A percentile compares a stretch with the other conserved stretches of the same genome.
These are phyloP conservation scores for Pseudozyma thailandica DNA, from an alignment of 1,284 basidiomycete species.

Conservation along the genomic window DNA sequence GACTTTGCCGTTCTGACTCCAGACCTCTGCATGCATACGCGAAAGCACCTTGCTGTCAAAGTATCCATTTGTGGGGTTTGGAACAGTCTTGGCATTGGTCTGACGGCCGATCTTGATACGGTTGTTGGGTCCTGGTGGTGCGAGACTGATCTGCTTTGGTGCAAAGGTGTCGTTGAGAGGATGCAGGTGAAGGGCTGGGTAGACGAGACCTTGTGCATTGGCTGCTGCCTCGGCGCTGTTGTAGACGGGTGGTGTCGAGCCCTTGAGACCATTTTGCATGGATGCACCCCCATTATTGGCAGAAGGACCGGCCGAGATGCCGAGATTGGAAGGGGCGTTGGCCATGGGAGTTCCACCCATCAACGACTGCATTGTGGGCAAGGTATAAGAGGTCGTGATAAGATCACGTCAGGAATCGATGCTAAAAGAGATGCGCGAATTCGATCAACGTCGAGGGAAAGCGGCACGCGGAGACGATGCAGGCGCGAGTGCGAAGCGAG, in stretches of 20 bases:
- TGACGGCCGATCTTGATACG: constrained; percentile 95
- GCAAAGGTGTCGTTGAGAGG: constrained; percentile 95
- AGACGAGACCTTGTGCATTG: constrained; percentile 55
- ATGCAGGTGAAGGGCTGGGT: constrained; percentile 74
- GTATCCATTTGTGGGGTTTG: constrained; percentile 93
- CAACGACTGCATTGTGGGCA: constrained; percentile 39
- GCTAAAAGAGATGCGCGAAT: no score
- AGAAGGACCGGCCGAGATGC: constrained; percentile 35
- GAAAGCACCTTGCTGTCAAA: constrained; percentile 97
- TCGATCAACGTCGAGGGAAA: no score
- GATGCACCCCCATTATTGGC: constrained; percentile 5
- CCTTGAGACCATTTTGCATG: constrained; percentile 27
- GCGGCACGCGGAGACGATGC: no score
- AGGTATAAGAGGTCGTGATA: neutral
- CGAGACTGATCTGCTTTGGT: constrained; percentile 92
- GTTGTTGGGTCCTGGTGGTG: constrained; percentile 70
- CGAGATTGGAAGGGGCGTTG: constrained; percentile 50
- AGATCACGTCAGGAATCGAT: neutral
- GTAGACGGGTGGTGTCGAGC: constrained; percentile 12
- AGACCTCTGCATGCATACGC: constrained; percentile 96
- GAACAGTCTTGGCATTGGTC: constrained; percentile 94
- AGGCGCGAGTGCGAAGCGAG: constrained; percentile 1
- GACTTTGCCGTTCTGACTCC: constrained; percentile 85
- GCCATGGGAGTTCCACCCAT: constrained; percentile 52
- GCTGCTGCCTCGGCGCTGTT: constrained; percentile 38